Base-by-base conservation (phyloP, 1,284 basidiomycete species). In the Moesziomyces sp. region DNA sequence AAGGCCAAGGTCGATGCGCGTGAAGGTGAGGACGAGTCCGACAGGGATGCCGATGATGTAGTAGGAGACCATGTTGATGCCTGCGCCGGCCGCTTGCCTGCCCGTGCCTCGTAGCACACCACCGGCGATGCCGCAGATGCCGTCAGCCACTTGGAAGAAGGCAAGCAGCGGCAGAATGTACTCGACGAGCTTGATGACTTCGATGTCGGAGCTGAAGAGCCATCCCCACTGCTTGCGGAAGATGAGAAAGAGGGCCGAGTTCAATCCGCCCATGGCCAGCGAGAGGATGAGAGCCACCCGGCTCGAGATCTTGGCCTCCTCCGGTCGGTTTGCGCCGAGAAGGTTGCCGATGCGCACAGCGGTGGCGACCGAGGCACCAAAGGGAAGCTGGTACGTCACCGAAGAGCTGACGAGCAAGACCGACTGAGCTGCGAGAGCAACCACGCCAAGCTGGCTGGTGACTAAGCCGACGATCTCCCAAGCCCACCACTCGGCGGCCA, bases 401-500 rank as follows among this genome's bases (percentile, higher is more conserved):
- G 53, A 85, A 26, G 87, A 88, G 54, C 89, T 92, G 9, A 91
- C 89, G 3, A 93, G 86, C 14, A 93, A 85, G 0, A 93, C 89
- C 2, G 90, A 91, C 79, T 93, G 88, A 13, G 87, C 86, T 0
- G 88, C 88, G 3, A 89, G 84, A 1, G 85, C 83, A 3, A 85
- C 85, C 0, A 88, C 85, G 30, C 84, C 84, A 16, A 84, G 77
- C 30, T 66, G 58, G 47, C 69, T 68, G 19, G 79, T 82, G 26
- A 74, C 69, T 7, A 77, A 62, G 23, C 74, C 48, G 89, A 91
- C 42, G 84, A 89, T 76, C 87, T 94, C 93, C 93, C 93, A 94
- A 40, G 90, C 90, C 92, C 93, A 94, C 93, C 93, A 95, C 82
- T 95, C 93, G 10, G 89, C 89, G 1, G 91, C 92, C 10, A 88